A percentile compares a stretch with the other conserved stretches of the same genome.
These are phyloP conservation scores for Penicillium dipodomyicola DNA, from an alignment of 495 filamentous ascomycete genomes.

Conservation along the genomic window DNA sequence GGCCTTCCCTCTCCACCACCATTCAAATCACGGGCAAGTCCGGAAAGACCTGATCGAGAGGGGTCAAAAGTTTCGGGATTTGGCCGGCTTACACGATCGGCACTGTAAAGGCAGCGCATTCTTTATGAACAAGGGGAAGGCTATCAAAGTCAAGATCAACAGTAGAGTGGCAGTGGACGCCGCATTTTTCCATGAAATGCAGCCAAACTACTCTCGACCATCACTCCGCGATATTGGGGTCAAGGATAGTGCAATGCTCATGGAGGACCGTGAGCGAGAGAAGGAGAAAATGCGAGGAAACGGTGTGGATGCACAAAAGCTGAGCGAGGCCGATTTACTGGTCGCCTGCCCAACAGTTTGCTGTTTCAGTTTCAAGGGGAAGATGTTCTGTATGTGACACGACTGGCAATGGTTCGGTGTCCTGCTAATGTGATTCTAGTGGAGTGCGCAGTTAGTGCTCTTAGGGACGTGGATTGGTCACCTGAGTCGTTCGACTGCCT, in stretches of 20 bases:
- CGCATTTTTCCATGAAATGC: constrained; percentile 25
- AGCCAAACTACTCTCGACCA: constrained; percentile 32
- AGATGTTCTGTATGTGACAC: constrained; percentile 26
- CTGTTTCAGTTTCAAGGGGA: constrained; percentile 32
- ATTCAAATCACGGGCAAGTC: constrained; percentile 20
- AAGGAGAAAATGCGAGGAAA: constrained; percentile 25
- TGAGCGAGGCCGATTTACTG: constrained; percentile 28
- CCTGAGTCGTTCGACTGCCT: constrained; percentile 24
- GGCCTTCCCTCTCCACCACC: constrained; percentile 30
- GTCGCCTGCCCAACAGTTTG: constrained; percentile 26
- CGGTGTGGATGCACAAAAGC: constrained; percentile 19
- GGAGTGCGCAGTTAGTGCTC: constrained; percentile 33
- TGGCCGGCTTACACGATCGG: constrained; percentile 22
- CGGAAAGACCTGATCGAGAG: constrained; percentile 22
- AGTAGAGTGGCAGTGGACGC: constrained; percentile 27
- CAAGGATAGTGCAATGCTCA: constrained; percentile 18
- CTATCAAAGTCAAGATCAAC: constrained; percentile 25
- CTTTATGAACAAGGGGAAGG: constrained; percentile 28
- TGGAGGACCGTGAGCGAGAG: constrained; percentile 23
- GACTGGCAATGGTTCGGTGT: constrained; percentile 6
- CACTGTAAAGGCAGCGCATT: constrained; percentile 28
- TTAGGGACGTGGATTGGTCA: constrained; percentile 32
- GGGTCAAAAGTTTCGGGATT: constrained; percentile 28
- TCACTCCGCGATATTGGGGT: constrained; percentile 14
- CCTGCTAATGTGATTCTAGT: constrained; percentile 23